Conservation (phyloP, 768 basidiomycete species). For the Tylopilus cervinicoccineus region DNA sequence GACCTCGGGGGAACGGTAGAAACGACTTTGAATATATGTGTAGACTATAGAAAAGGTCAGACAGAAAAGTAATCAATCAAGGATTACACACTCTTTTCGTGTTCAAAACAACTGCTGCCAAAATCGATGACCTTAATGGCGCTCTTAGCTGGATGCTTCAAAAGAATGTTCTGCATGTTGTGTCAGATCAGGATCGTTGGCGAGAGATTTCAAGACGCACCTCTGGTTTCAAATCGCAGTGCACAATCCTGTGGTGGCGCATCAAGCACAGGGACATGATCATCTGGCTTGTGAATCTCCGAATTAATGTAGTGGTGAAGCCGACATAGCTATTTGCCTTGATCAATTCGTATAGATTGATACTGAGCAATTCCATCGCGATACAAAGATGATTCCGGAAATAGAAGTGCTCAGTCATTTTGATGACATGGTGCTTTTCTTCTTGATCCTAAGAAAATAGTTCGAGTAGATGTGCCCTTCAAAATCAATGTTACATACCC, state of each 20-base stretch:
- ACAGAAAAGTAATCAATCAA: background rate
- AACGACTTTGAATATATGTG: conserved; percentile 98
- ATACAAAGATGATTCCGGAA: conserved; percentile 98
- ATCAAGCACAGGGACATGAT: conserved; percentile 86
- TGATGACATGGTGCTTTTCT: conserved; percentile 95
- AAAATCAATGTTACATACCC: conserved; percentile 55
- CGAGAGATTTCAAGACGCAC: conserved; percentile 38
- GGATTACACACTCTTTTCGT: conserved; percentile 85
- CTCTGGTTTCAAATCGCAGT: conserved; percentile 99
- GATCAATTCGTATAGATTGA: conserved; percentile 98
- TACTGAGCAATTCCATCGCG: conserved; percentile 95
- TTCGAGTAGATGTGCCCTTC: background rate
- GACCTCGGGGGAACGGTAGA: conserved; percentile 99
- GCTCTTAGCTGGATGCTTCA: conserved; percentile 93
- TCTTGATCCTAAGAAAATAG: conserved; percentile 75
- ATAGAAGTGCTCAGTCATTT: conserved; percentile 98
- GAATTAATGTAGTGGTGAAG: conserved; percentile 93
- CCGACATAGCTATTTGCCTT: conserved; percentile 98
- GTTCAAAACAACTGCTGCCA: conserved; percentile 96
- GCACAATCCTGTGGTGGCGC: conserved; percentile 96
- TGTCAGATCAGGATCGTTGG: conserved; percentile 1
- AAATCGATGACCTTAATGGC: conserved; percentile 99
- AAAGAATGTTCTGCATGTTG: conserved; percentile 73
- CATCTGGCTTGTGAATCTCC: conserved; percentile 96
- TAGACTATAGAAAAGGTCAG: conserved; percentile 60